Evolutionary conservation across 495 filamentous ascomycete genomes (phyloP).

Genomic region (Cenococcum geophilum): DNA sequence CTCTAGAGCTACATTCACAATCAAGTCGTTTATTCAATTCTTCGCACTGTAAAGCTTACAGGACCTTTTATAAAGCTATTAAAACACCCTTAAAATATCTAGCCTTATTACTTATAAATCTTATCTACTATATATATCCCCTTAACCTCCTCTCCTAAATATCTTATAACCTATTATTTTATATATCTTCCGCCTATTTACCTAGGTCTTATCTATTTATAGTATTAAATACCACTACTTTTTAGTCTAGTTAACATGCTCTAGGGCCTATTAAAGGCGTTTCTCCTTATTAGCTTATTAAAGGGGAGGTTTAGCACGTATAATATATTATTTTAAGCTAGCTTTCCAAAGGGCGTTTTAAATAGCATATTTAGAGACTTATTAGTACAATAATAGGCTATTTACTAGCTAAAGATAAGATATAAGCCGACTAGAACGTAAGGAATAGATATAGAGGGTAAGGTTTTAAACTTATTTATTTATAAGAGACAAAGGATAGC

Average conservation of each 20-base stretch:
- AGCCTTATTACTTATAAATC: neutral
- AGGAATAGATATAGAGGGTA: neutral
- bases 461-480: too few species aligned
- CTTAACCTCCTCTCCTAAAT: neutral
- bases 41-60: too few species aligned
- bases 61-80: neutral
- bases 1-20: too few species aligned
- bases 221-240: conserved; percentile 1
- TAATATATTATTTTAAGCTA: neutral
- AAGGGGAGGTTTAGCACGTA: neutral
- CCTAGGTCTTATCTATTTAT: conserved; percentile 1
- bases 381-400: neutral
- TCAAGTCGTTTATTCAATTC: too few species aligned
- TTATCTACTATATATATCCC: neutral
- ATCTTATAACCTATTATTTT: neutral
- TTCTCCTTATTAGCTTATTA: neutral
- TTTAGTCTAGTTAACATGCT: conserved; percentile 1
- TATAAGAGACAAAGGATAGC: neutral
- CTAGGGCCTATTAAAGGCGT: neutral
- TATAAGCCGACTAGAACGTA: neutral
- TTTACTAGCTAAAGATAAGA: neutral
- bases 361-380: conserved; percentile 2
- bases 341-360: neutral
- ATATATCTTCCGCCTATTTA: neutral
- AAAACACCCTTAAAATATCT: neutral